phyloP scores from a whole-genome alignment of 177 flowering plant species.

The Vitis hybrid region DNA sequence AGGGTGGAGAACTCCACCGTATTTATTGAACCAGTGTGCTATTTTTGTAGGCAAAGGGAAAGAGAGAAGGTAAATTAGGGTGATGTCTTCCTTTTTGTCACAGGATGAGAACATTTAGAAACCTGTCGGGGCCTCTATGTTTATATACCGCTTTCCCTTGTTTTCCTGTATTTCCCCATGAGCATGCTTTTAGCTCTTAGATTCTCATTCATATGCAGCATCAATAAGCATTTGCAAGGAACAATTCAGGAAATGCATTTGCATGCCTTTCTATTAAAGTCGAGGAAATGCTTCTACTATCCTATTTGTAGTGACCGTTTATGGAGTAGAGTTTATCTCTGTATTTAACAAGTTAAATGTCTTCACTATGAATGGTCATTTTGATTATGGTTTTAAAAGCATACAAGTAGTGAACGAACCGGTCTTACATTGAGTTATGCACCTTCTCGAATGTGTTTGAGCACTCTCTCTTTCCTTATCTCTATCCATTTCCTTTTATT shows the following conservation, averaged over 20 bases:
- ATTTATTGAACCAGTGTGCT: constrained; percentile 15
- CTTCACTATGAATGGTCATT: too few relatives aligned
- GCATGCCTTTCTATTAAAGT: constrained; percentile 9
- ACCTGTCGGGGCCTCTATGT: constrained; percentile 8
- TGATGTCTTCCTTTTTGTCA: constrained; percentile 9
- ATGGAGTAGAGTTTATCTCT: background rate
- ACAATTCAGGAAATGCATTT: constrained; percentile 16
- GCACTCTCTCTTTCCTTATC: background rate
- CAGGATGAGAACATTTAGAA: constrained; percentile 10
- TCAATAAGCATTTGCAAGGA: constrained; percentile 20
- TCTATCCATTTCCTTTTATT: background rate
- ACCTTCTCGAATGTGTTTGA: background rate
- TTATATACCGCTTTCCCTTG: constrained; percentile 11
- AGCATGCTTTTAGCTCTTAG: constrained; percentile 15
- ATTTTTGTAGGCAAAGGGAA: constrained; percentile 41
- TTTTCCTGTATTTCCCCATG: constrained; percentile 8
- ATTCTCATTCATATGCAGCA: constrained; percentile 20
- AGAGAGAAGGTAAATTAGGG: constrained; percentile 24
- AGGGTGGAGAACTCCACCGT: background rate
- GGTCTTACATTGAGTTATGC: too few relatives aligned
- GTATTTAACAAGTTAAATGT: background rate
- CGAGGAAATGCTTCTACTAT: background rate
- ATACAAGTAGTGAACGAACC: too few relatives aligned
- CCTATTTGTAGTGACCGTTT: background rate
- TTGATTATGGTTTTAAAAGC: too few relatives aligned